Percentiles rank a stretch among this genome's conserved stretches.
phyloP scores from a whole-genome alignment of 441 rosid genomes.

The Rhodomyrtus psidioides region DNA sequence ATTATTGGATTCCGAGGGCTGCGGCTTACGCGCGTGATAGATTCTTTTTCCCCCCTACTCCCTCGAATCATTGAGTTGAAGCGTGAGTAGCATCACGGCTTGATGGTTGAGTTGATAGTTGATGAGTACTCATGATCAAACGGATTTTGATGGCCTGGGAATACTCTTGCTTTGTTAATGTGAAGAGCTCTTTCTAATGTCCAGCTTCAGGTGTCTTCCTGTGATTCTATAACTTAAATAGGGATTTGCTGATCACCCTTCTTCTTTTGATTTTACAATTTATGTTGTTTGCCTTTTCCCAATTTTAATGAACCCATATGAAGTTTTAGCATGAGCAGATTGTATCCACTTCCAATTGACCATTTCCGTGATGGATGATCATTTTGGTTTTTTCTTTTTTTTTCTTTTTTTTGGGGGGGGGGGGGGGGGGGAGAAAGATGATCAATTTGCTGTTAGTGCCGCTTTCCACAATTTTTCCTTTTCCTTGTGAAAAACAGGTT shows the following conservation, averaged over 20 bases:
- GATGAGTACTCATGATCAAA: background rate
- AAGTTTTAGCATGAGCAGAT: no score
- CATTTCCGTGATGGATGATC: background rate
- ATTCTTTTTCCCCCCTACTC: background rate
- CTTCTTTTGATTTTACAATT: background rate
- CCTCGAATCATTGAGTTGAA: background rate
- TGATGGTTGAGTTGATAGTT: background rate
- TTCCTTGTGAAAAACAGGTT: slow-evolving; percentile 34
- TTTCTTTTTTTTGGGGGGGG: no score
- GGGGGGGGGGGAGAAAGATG: no score
- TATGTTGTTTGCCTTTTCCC: rapidly evolving
- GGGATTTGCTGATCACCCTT: background rate
- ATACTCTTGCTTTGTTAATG: background rate
- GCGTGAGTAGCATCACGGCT: background rate
- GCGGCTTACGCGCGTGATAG: background rate
- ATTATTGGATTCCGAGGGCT: background rate
- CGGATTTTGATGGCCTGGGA: background rate
- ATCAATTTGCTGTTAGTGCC: background rate
- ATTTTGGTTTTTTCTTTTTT: no score
- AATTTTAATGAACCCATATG: background rate
- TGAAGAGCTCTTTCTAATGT: background rate
- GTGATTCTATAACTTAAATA: background rate
- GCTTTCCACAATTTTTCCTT: background rate
- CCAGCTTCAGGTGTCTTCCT: background rate
- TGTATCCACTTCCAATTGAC: background rate